Conservation (phyloP, 2,329 filamentous ascomycete species). For the Talaromyces amestolkiae region DNA sequence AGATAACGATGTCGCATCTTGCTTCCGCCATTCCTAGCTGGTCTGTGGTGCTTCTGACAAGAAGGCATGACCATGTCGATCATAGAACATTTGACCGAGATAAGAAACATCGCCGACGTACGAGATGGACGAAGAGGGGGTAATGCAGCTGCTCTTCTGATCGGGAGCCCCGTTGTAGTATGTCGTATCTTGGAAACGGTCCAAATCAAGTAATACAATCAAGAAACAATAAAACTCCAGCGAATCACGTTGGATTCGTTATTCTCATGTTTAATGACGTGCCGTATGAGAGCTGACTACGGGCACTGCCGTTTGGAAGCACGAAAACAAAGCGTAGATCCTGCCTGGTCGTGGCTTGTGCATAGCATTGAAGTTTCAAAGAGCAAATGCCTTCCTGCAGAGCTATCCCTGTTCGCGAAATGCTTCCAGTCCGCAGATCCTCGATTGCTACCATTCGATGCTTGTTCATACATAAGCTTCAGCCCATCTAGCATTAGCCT, state of each 20-base stretch:
- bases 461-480: constrained; percentile 8
- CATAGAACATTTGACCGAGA: neutral
- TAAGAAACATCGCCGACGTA: constrained; percentile 14
- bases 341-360: neutral
- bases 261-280: neutral
- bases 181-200: neutral
- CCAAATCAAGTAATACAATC: neutral
- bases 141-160: neutral
- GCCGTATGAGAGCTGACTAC: neutral
- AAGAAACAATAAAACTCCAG: neutral
- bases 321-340: neutral
- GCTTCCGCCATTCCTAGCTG: neutral
- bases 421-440: neutral
- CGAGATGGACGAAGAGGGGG: neutral
- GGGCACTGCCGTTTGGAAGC: neutral
- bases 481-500: neutral
- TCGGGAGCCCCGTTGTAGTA: neutral
- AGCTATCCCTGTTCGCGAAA: neutral
- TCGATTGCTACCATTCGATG: constrained; percentile 5
- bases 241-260: constrained; percentile 1
- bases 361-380: neutral
- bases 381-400: neutral
- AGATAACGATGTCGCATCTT: constrained; percentile 17
- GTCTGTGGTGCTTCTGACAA: neutral
- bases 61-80: neutral